phyloP scores from a whole-genome alignment of 2,329 filamentous ascomycete species.

The Hypoxylon sp. region DNA sequence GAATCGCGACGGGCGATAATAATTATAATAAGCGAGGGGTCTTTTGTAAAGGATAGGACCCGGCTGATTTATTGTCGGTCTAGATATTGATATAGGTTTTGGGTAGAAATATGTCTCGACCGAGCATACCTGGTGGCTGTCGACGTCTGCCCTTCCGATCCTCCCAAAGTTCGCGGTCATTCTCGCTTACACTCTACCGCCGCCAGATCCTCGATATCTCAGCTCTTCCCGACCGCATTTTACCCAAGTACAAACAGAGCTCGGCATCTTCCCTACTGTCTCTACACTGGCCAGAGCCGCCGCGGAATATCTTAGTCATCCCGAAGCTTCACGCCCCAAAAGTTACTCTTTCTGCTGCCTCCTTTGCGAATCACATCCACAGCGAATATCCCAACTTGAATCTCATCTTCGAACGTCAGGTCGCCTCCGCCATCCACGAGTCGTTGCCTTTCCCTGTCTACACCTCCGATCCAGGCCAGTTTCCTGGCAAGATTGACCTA shows the following conservation, averaged over 20 bases:
- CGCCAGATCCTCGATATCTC: slow-evolving; percentile 66
- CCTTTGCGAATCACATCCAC: slow-evolving; percentile 79
- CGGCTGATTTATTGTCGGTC: background rate
- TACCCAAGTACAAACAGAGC: slow-evolving; percentile 76
- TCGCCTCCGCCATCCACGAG: slow-evolving; percentile 80
- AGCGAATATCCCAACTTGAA: slow-evolving; percentile 85
- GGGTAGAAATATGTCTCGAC: slow-evolving; percentile 28
- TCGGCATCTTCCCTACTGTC: slow-evolving; percentile 68
- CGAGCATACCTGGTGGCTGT: slow-evolving; percentile 1
- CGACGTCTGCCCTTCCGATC: slow-evolving; percentile 7
- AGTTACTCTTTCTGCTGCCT: slow-evolving; percentile 67
- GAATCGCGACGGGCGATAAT: background rate
- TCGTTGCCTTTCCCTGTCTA: slow-evolving; percentile 82
- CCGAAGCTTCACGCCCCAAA: slow-evolving; percentile 71
- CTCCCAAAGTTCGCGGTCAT: slow-evolving; percentile 55
- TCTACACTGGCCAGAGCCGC: slow-evolving; percentile 68
- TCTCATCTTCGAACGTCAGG: slow-evolving; percentile 84
- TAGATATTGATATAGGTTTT: background rate
- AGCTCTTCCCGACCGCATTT: slow-evolving; percentile 68
- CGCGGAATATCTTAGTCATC: slow-evolving; percentile 70
- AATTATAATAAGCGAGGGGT: slow-evolving; percentile 4
- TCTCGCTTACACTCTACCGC: slow-evolving; percentile 64
- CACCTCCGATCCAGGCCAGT: slow-evolving; percentile 65
- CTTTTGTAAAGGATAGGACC: background rate
- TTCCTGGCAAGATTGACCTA: slow-evolving; percentile 87